Evolutionary conservation across 1,284 basidiomycete genomes (phyloP).

Genomic region (Butyriboletus appendiculatus): DNA sequence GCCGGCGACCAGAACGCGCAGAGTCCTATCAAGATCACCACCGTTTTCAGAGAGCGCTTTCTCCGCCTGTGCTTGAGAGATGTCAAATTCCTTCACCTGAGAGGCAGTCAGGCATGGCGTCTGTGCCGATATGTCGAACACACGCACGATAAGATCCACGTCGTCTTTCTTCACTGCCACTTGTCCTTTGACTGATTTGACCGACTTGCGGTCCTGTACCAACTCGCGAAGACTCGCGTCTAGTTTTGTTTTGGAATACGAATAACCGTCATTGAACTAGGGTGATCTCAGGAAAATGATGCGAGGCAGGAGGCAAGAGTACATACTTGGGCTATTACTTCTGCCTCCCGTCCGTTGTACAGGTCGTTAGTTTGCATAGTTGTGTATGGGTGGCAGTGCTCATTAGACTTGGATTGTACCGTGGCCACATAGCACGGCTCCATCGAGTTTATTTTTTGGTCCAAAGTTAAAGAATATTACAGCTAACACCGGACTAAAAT

Average conservation of each 20-base stretch:
- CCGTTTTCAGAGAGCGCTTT: slow-evolving; percentile 39
- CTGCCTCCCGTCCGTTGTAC: slow-evolving; percentile 33
- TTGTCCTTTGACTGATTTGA: slow-evolving; percentile 35
- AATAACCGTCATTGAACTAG: slow-evolving; percentile 49
- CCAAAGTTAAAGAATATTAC: slow-evolving; percentile 28
- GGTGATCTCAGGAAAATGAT: slow-evolving; percentile 7
- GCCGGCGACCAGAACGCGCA: slow-evolving; percentile 28
- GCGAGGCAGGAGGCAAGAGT: not conserved
- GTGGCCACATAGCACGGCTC: not conserved
- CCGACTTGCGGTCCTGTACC: slow-evolving; percentile 26
- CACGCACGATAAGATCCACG: slow-evolving; percentile 48
- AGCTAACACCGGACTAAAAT: slow-evolving; percentile 28
- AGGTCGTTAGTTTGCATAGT: slow-evolving; percentile 26
- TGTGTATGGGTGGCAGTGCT: slow-evolving; percentile 24
- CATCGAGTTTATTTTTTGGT: slow-evolving; percentile 16
- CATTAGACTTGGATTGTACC: not conserved
- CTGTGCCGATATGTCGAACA: not conserved
- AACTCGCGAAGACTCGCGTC: slow-evolving; percentile 45
- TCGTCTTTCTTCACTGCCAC: slow-evolving; percentile 44
- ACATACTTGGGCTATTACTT: slow-evolving; percentile 32
- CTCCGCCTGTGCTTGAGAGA: slow-evolving; percentile 47
- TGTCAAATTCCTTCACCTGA: slow-evolving; percentile 51
- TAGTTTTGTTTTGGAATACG: slow-evolving; percentile 52
- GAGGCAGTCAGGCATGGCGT: slow-evolving; percentile 1
- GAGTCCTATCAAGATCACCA: slow-evolving; percentile 30